phyloP scores from a whole-genome alignment of 345 rosid genomes.

The Populus tremula region DNA sequence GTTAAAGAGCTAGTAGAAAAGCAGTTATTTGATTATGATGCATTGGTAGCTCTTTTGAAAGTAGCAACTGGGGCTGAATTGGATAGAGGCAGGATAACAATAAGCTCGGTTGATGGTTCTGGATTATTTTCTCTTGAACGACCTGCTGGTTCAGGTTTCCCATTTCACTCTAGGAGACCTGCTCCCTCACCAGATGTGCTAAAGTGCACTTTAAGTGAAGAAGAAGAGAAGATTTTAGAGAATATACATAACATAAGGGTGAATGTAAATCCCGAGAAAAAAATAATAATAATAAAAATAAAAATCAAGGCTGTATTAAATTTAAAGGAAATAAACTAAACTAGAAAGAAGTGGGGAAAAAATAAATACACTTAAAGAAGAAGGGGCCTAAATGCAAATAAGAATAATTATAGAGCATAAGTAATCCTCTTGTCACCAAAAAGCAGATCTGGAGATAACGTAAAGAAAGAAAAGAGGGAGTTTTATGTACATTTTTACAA shows the following conservation, averaged over 20 bases:
- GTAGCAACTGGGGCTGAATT: constrained; percentile 75
- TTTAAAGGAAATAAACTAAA: too few relatives aligned
- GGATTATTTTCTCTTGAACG: constrained; percentile 87
- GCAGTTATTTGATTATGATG: constrained; percentile 83
- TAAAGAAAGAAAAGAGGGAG: too few relatives aligned
- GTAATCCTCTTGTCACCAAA: too few relatives aligned
- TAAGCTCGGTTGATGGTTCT: constrained; percentile 82
- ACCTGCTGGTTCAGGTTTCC: constrained; percentile 61
- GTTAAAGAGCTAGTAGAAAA: constrained; percentile 33
- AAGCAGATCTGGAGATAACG: too few relatives aligned
- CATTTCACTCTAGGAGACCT: constrained; percentile 42
- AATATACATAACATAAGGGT: constrained; percentile 70
- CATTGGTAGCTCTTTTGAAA: constrained; percentile 87
- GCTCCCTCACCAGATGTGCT: constrained; percentile 57
- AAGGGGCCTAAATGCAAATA: too few relatives aligned
- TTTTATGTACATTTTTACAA: too few relatives aligned
- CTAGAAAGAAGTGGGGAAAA: too few relatives aligned
- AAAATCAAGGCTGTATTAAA: too few relatives aligned
- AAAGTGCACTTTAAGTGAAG: constrained; percentile 62
- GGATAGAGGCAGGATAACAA: constrained; percentile 55
- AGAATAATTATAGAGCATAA: too few relatives aligned
- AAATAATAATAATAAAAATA: too few relatives aligned
- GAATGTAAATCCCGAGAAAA: too few relatives aligned
- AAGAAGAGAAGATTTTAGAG: constrained; percentile 76
- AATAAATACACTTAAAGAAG: too few relatives aligned